phyloP scores from a whole-genome alignment of 2,329 filamentous ascomycete genomes.

The Alternaria sp. region DNA sequence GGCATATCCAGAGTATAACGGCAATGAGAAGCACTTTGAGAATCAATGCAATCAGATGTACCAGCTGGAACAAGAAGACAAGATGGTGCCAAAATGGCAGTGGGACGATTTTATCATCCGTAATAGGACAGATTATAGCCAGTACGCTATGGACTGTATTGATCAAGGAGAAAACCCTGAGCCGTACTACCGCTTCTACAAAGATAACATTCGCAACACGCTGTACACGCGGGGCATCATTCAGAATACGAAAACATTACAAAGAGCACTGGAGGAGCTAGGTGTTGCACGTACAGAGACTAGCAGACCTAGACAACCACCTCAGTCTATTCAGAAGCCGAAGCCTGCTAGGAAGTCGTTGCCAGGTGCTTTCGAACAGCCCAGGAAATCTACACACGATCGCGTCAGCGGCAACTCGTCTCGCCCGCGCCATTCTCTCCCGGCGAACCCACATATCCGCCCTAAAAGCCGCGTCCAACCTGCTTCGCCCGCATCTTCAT shows the following conservation, averaged over 20 bases:
- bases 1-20: conserved; percentile 49
- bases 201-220: conserved; percentile 39
- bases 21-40: conserved; percentile 43
- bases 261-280: conserved; percentile 34
- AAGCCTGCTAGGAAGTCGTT: conserved; percentile 16
- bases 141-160: conserved; percentile 33
- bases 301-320: background rate
- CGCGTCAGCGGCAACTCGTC: background rate
- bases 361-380: conserved; percentile 9
- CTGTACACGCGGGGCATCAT: conserved; percentile 38
- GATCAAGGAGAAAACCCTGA: conserved; percentile 34
- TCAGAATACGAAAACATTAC: conserved; percentile 22
- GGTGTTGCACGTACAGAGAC: conserved; percentile 1
- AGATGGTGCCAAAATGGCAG: conserved; percentile 47
- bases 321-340: background rate
- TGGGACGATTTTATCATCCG: conserved; percentile 53
- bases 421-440: conserved; percentile 29
- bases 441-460: conserved; percentile 1
- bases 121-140: conserved; percentile 42
- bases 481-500: background rate
- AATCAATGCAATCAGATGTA: conserved; percentile 40
- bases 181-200: conserved; percentile 47
- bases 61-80: conserved; percentile 38
- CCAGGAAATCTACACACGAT: background rate
- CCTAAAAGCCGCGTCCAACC: background rate